These are phyloP conservation scores for Solanum pimpinellifolium DNA, from an alignment of 257 asterid genomes.

Conservation along the genomic window DNA sequence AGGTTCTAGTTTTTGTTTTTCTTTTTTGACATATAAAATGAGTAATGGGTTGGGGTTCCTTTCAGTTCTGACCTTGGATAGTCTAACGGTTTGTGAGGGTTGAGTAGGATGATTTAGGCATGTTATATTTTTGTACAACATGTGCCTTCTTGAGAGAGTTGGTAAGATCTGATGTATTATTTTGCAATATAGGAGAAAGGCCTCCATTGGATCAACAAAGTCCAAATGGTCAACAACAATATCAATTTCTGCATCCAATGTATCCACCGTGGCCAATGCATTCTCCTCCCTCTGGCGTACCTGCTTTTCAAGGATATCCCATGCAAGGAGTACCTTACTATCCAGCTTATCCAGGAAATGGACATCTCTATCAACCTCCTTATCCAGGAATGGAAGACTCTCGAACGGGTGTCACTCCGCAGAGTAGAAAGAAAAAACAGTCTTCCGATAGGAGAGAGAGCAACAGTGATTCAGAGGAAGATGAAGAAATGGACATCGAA, in stretches of 20 bases:
- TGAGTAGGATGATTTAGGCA: not conserved
- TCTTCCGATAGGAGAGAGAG: constrained; percentile 38
- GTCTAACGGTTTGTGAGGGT: not conserved
- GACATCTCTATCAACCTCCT: constrained; percentile 53
- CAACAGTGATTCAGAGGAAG: constrained; percentile 37
- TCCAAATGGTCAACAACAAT: constrained; percentile 52
- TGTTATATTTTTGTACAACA: not conserved
- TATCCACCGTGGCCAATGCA: constrained; percentile 82
- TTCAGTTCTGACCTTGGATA: not conserved
- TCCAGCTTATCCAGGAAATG: constrained; percentile 55
- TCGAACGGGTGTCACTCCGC: constrained; percentile 23
- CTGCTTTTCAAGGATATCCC: constrained; percentile 70
- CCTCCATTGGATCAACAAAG: constrained; percentile 35
- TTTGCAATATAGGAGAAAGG: constrained; percentile 23
- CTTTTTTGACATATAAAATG: not conserved
- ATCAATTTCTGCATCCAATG: constrained; percentile 49
- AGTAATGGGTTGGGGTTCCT: not conserved
- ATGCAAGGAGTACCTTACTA: constrained; percentile 89
- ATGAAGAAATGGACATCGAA: constrained; percentile 25
- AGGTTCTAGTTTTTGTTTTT: not conserved
- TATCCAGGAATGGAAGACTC: constrained; percentile 49
- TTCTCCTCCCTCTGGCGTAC: constrained; percentile 46
- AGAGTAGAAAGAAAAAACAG: constrained; percentile 33
- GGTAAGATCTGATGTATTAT: not conserved
- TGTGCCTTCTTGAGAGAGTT: constrained; percentile 1